Evolutionary conservation across 2,329 filamentous ascomycete genomes (phyloP).

Genomic region (Alternaria postmessia): DNA sequence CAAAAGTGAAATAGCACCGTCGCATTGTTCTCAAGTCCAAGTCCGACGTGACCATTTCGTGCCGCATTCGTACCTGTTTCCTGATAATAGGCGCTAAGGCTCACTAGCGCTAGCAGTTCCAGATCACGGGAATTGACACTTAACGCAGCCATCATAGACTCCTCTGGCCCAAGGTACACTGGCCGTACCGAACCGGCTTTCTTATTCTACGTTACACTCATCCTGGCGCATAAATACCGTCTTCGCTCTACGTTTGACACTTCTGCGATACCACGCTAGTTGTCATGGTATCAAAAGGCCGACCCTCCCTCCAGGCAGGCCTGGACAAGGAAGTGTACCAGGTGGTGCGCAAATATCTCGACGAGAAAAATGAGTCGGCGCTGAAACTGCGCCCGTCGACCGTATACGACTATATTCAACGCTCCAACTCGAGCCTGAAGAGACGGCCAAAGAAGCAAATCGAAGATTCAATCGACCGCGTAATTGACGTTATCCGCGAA

Average conservation of each 20-base stretch:
- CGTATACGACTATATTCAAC: constrained; percentile 81
- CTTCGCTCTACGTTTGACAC: not conserved
- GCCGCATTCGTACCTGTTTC: not conserved
- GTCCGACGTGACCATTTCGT: not conserved
- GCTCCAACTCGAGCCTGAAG: constrained; percentile 86
- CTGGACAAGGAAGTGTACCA: constrained; percentile 70
- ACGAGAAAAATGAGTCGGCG: constrained; percentile 62
- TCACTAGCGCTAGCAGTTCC: not conserved
- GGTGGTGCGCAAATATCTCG: constrained; percentile 78
- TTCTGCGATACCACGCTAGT: not conserved
- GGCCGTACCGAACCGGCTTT: not conserved
- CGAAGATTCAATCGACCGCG: constrained; percentile 85
- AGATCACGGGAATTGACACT: not conserved
- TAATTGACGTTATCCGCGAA: constrained; percentile 74
- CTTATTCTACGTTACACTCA: not conserved
- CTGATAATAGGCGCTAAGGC: not conserved
- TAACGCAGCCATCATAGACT: not conserved
- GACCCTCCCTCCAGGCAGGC: constrained; percentile 47
- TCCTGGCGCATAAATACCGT: not conserved
- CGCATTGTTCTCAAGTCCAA: constrained; percentile 1
- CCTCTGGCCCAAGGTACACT: not conserved
- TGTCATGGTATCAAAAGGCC: constrained; percentile 39
- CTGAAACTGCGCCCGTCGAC: constrained; percentile 65
- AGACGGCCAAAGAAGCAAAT: constrained; percentile 81
- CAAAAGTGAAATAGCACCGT: not conserved